Evolutionary conservation across 2,329 filamentous ascomycete species (phyloP).

Genomic region (Aureobasidium sp.): DNA sequence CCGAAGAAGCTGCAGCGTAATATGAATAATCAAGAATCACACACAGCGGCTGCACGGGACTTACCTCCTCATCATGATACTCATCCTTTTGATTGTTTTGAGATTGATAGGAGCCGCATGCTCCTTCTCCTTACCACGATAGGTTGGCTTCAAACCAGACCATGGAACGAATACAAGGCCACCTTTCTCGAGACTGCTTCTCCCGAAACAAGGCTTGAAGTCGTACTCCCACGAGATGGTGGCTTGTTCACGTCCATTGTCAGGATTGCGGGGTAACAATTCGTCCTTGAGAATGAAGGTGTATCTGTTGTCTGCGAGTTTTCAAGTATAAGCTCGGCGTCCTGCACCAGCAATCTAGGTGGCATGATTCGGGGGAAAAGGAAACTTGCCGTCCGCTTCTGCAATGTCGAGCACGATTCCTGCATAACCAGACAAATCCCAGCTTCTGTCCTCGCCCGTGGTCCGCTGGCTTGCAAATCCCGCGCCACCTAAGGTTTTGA

Average conservation of each 20-base stretch:
- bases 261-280: constrained; percentile 47
- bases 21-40: neutral
- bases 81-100: constrained; percentile 57
- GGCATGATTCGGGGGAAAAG: neutral
- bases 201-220: constrained; percentile 38
- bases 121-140: constrained; percentile 59
- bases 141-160: constrained; percentile 62
- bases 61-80: constrained; percentile 76
- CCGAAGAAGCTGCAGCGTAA: constrained; percentile 63
- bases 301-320: constrained; percentile 50
- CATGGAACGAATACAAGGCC: constrained; percentile 53
- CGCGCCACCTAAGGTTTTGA: constrained; percentile 66
- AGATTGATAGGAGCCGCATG: constrained; percentile 55
- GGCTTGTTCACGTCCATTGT: constrained; percentile 64
- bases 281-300: constrained; percentile 70
- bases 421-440: constrained; percentile 58
- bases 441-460: constrained; percentile 46
- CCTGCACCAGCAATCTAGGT: neutral
- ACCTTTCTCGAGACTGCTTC: constrained; percentile 21
- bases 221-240: constrained; percentile 69
- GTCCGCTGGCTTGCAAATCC: constrained; percentile 77
- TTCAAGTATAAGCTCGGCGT: neutral
- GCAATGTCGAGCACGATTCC: constrained; percentile 53
- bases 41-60: constrained; percentile 19
- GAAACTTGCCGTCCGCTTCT: constrained; percentile 44